phyloP scores from a whole-genome alignment of 2,329 filamentous ascomycete genomes.

The Xylaria sp. region DNA sequence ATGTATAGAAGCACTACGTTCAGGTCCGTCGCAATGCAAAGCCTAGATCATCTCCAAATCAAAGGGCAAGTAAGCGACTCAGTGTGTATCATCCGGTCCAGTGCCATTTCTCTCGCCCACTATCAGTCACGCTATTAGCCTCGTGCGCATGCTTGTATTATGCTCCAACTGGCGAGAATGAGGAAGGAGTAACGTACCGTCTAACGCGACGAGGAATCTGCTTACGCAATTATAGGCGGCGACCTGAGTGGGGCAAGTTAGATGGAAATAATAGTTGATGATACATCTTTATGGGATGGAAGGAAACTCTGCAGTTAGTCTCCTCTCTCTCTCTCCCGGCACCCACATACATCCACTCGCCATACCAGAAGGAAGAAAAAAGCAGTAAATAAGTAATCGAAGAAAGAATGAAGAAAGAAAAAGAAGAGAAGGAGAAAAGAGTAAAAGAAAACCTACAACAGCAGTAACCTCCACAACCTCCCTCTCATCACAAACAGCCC shows the following conservation, averaged over 20 bases:
- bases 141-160: background rate
- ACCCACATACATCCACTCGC: no score
- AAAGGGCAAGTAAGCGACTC: no score
- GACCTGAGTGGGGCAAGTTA: conserved; percentile 54
- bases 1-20: no score
- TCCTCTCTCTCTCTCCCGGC: background rate
- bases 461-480: conserved; percentile 85
- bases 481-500: conserved; percentile 70
- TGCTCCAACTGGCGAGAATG: background rate
- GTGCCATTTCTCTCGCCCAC: conserved; percentile 68
- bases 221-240: conserved; percentile 88
- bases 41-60: no score
- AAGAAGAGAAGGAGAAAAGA: background rate
- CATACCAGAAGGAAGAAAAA: no score
- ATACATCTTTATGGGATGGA: no score
- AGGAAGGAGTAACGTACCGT: conserved; percentile 64
- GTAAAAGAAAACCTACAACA: conserved; percentile 63
- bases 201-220: conserved; percentile 82
- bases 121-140: conserved; percentile 50
- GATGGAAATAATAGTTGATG: background rate
- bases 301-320: background rate
- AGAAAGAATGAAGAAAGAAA: background rate
- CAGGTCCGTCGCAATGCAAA: no score
- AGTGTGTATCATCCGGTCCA: conserved; percentile 56
- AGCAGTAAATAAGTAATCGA: no score